Base-by-base conservation (phyloP, 73 alveolate genomes). In the Strombidium stylifer region DNA sequence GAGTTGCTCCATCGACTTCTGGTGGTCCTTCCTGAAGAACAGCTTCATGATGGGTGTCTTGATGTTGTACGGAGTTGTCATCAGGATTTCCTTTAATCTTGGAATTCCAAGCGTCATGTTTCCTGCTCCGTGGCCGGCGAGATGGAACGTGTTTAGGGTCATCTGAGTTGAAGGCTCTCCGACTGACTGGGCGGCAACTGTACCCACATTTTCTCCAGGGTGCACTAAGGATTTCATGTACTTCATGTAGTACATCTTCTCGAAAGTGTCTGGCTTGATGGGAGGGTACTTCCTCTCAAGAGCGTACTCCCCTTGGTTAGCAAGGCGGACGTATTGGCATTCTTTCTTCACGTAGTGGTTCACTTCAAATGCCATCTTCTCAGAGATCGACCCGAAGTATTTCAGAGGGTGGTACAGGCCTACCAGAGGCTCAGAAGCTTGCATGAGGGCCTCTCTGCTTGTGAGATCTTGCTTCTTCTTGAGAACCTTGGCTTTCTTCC, bases 81-180 rank as follows among this genome's bases (percentile, higher is more conserved):
- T 92, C 59, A 96, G 82, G 45, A 96, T 89, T 90, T 96, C 99
- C 85, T 97, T 90, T 36, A 96, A 71, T 64, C 99, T 80, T 35
- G 99, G 99, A 55, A 96, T 93, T 65, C 99, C 99, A 12, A 96
- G 74, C 16, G 99, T 96, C 42, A 96, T 98, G 86, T 96, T 96
- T 19, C 86, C 98, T 12, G 97, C 98, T 25, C 99, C 99, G 58
- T 92, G 98, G 0, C 99, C 99, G 0, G 99, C 98, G 44, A 96
- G 74, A 78, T 96, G 99, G 94, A 96, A 96, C 20, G 99, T 96
- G 68, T 96, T 96, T 40, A 96, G 70, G 10, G 99, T 96, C 98
- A 96, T 92, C 80, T 96, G 95, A 42, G 99, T 96, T 25, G 98
- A 88, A 10, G 99, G 99, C 68, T 96, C 99, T 47, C 99, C 99